These are phyloP conservation scores for Termitomyces sp. DNA, from an alignment of 1,284 basidiomycete genomes.

Conservation along the genomic window DNA sequence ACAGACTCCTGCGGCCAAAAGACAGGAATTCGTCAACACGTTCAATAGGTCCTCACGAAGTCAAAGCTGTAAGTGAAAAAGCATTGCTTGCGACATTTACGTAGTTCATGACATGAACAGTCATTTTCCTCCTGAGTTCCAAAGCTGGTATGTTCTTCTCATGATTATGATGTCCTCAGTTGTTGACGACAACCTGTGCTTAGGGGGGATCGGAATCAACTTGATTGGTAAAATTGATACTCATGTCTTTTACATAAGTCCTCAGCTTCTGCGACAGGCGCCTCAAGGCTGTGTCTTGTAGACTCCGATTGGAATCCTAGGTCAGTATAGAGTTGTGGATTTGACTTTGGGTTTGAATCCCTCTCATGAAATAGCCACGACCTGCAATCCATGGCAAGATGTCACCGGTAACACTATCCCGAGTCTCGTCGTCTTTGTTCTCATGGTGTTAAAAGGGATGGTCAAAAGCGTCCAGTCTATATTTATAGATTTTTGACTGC, in stretches of 20 bases:
- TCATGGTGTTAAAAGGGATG: conserved; percentile 58
- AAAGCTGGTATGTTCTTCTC: conserved; percentile 66
- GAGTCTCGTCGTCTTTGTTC: not conserved
- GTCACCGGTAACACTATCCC: conserved; percentile 63
- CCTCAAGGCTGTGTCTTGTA: conserved; percentile 76
- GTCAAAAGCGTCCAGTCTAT: conserved; percentile 88
- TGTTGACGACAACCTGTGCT: not conserved
- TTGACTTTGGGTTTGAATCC: not conserved
- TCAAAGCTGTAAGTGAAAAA: conserved; percentile 52
- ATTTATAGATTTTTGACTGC: conserved; percentile 91
- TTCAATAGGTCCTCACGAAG: conserved; percentile 77
- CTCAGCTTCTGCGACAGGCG: conserved; percentile 40
- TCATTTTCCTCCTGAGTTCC: conserved; percentile 90
- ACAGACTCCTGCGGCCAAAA: conserved; percentile 72
- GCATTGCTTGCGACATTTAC: conserved; percentile 1
- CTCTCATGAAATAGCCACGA: conserved; percentile 57
- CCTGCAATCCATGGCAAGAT: conserved; percentile 96
- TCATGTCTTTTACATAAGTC: not conserved
- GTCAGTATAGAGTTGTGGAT: conserved; percentile 30
- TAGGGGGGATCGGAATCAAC: conserved; percentile 89
- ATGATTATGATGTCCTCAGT: not conserved
- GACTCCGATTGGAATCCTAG: conserved; percentile 98
- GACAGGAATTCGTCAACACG: conserved; percentile 78
- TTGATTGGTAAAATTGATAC: conserved; percentile 51
- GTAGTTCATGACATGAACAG: conserved; percentile 30